These are phyloP conservation scores for Akanthomyces muscarius DNA, from an alignment of 2,329 filamentous ascomycete species.

Conservation along the genomic window DNA sequence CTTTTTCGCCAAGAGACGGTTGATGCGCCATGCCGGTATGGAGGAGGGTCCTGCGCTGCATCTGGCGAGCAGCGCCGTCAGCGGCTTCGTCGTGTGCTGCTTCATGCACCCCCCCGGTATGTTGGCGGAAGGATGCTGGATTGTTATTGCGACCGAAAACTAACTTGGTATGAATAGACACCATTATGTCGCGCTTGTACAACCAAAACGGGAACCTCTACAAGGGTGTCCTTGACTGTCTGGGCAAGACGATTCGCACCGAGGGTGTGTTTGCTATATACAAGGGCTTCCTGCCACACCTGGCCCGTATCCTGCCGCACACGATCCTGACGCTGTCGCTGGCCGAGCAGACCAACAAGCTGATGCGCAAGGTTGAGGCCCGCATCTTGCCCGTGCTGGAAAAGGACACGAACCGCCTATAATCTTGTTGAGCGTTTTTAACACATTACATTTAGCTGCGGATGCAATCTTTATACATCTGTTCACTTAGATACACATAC, in stretches of 20 bases:
- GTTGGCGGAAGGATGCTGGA: constrained; percentile 24
- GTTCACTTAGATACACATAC: constrained; percentile 1
- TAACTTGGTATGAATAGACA: constrained; percentile 51
- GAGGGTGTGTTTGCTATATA: constrained; percentile 92
- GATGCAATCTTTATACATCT: background rate
- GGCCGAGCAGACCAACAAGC: constrained; percentile 95
- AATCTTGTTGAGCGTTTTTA: background rate
- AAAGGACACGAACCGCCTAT: constrained; percentile 25
- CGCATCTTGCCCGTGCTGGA: constrained; percentile 44
- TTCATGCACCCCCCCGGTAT: constrained; percentile 95
- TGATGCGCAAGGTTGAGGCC: constrained; percentile 74
- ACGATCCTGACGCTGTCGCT: constrained; percentile 90
- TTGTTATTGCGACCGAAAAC: constrained; percentile 6
- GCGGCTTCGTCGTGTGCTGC: constrained; percentile 93
- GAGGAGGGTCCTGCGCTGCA: constrained; percentile 87
- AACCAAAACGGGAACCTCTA: constrained; percentile 99
- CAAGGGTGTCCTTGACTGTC: constrained; percentile 84
- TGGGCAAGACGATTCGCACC: constrained; percentile 84
- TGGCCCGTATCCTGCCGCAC: constrained; percentile 90
- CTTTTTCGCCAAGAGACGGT: constrained; percentile 88
- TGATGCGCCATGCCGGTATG: constrained; percentile 81
- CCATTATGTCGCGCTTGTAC: constrained; percentile 97
- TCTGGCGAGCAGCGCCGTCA: constrained; percentile 80
- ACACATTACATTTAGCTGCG: background rate
- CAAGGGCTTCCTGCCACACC: constrained; percentile 94